These are phyloP conservation scores for Vinca minor DNA, from an alignment of 257 asterid genomes.

Conservation along the genomic window DNA sequence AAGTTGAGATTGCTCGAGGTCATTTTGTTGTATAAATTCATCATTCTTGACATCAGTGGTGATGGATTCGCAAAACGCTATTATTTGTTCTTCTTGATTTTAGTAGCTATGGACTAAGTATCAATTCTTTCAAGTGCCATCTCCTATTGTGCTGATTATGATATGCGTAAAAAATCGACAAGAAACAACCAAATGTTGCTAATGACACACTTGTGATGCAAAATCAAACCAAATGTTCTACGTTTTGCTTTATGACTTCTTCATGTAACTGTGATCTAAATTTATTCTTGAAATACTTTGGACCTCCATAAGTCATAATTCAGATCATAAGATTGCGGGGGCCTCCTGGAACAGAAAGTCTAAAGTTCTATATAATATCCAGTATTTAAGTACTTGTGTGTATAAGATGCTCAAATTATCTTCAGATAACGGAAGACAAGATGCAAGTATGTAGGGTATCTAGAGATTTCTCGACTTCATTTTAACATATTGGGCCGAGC, in stretches of 20 bases:
- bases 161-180: background rate
- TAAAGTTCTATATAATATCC: background rate
- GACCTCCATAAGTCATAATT: too few species aligned
- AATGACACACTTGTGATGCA: background rate
- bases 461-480: background rate
- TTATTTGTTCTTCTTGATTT: background rate
- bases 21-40: background rate
- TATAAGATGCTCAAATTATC: background rate
- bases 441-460: background rate
- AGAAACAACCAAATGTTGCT: background rate
- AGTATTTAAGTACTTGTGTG: background rate
- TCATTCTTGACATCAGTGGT: background rate
- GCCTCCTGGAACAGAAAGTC: background rate
- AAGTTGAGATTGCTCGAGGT: too few species aligned
- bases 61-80: background rate
- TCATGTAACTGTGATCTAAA: too few species aligned
- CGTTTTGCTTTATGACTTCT: too few species aligned
- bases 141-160: background rate
- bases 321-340: background rate
- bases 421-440: background rate
- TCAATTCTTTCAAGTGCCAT: background rate
- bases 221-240: background rate
- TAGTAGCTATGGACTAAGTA: background rate
- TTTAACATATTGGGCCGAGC: background rate
- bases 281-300: background rate